Evolutionary conservation across 2,329 filamentous ascomycete species (phyloP).

Genomic region (Trichoderma sp.): DNA sequence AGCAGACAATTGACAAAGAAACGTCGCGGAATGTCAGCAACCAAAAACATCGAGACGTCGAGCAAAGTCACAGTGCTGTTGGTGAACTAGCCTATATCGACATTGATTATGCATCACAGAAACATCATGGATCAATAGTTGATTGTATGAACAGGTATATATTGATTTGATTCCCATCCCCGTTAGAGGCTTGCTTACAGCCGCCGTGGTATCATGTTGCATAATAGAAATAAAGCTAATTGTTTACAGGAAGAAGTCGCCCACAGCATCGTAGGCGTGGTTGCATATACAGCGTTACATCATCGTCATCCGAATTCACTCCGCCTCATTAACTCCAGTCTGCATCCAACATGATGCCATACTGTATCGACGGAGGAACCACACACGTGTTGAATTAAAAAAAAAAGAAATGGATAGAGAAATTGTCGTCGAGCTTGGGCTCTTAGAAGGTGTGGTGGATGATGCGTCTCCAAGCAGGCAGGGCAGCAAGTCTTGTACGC

Average conservation of each 20-base stretch:
- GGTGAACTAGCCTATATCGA: background rate
- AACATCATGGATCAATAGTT: background rate
- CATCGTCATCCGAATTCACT: background rate
- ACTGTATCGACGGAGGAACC: conserved; percentile 9
- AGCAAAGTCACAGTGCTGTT: background rate
- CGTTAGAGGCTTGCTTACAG: background rate
- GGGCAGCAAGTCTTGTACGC: conserved; percentile 50
- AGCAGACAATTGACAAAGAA: background rate
- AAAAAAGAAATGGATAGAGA: background rate
- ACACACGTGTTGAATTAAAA: background rate
- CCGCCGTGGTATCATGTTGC: conserved; percentile 23
- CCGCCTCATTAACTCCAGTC: background rate
- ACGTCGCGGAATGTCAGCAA: background rate
- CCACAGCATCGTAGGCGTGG: conserved; percentile 21
- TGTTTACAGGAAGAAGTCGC: conserved; percentile 24
- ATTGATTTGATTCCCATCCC: conserved; percentile 16
- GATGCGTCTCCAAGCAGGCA: conserved; percentile 53
- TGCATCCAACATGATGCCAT: conserved; percentile 5
- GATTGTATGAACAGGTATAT: conserved; percentile 2
- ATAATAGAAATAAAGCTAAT: conserved; percentile 25
- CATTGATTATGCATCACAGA: background rate
- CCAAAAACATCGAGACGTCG: background rate
- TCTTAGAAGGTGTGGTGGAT: conserved; percentile 44
- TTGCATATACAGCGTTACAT: conserved; percentile 20
- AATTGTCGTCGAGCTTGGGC: background rate